Evolutionary conservation across 1,284 basidiomycete genomes (phyloP).

Genomic region (Rhodotorula sp.): DNA sequence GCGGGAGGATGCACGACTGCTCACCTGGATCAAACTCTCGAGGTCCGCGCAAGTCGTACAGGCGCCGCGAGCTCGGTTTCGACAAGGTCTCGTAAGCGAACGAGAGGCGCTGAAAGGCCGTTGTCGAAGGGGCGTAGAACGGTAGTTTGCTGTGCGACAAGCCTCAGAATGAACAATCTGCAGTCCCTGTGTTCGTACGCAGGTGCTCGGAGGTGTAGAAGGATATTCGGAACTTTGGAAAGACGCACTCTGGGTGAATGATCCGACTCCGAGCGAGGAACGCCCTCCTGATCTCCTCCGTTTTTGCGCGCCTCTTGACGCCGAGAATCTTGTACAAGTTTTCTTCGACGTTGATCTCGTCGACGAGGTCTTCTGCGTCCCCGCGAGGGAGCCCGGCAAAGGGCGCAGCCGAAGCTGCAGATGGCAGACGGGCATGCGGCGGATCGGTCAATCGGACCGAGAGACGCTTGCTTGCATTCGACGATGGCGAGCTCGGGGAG

Average conservation of each 20-base stretch:
- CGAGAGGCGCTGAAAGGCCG: conserved; percentile 79
- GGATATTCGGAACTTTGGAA: neutral
- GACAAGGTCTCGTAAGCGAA: conserved; percentile 77
- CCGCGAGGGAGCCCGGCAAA: neutral
- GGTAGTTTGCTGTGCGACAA: conserved; percentile 66
- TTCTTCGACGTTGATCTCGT: conserved; percentile 58
- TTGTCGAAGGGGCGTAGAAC: conserved; percentile 65
- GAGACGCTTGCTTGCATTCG: conserved; percentile 3
- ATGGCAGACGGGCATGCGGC: neutral
- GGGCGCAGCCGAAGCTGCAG: neutral
- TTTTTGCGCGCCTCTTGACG: conserved; percentile 55
- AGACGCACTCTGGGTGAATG: conserved; percentile 77
- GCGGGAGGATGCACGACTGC: neutral
- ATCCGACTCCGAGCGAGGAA: conserved; percentile 70
- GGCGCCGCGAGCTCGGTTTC: conserved; percentile 64
- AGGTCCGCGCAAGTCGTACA: conserved; percentile 61
- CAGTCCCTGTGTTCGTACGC: no score
- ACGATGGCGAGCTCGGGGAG: neutral
- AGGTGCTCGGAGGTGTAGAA: no score
- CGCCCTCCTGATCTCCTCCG: conserved; percentile 70
- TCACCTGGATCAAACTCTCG: conserved; percentile 41
- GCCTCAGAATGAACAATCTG: no score
- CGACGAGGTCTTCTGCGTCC: conserved; percentile 35
- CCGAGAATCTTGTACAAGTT: conserved; percentile 74
- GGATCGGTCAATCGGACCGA: conserved; percentile 8